These are phyloP conservation scores for Diddensiella caesifluorescens DNA, from an alignment of 805 yeast genomes.

Conservation along the genomic window DNA sequence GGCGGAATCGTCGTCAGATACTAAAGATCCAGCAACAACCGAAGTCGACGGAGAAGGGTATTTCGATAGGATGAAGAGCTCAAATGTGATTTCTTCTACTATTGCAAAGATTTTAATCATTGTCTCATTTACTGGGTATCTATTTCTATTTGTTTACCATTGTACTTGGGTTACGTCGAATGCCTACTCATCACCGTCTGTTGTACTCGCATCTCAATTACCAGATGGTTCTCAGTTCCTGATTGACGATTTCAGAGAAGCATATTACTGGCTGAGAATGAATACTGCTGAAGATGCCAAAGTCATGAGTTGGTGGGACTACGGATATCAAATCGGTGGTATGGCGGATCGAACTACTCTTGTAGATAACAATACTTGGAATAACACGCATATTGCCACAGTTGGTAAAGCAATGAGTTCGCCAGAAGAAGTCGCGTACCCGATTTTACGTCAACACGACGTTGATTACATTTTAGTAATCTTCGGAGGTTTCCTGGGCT, in stretches of 20 bases:
- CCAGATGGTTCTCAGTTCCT: slow-evolving; percentile 81
- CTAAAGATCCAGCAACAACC: slow-evolving; percentile 19
- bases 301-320: slow-evolving; percentile 99
- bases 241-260: slow-evolving; percentile 97
- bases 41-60: slow-evolving; percentile 12
- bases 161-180: slow-evolving; percentile 96
- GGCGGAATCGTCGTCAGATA: slow-evolving; percentile 2
- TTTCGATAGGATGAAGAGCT: slow-evolving; percentile 20
- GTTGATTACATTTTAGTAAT: slow-evolving; percentile 91
- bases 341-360: slow-evolving; percentile 99
- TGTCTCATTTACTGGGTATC: slow-evolving; percentile 64
- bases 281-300: slow-evolving; percentile 94
- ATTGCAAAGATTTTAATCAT: slow-evolving; percentile 60
- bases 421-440: slow-evolving; percentile 79
- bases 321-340: slow-evolving; percentile 99
- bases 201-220: slow-evolving; percentile 75
- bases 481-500: slow-evolving; percentile 92
- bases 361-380: slow-evolving; percentile 99
- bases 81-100: slow-evolving; percentile 23
- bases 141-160: slow-evolving; percentile 79
- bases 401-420: slow-evolving; percentile 98
- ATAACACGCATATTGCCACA: slow-evolving; percentile 97
- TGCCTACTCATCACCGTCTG: slow-evolving; percentile 97
- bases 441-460: slow-evolving; percentile 82
- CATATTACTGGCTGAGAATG: slow-evolving; percentile 98